phyloP scores from a whole-genome alignment of 177 flowering plant species.

The Vitis hybrid region DNA sequence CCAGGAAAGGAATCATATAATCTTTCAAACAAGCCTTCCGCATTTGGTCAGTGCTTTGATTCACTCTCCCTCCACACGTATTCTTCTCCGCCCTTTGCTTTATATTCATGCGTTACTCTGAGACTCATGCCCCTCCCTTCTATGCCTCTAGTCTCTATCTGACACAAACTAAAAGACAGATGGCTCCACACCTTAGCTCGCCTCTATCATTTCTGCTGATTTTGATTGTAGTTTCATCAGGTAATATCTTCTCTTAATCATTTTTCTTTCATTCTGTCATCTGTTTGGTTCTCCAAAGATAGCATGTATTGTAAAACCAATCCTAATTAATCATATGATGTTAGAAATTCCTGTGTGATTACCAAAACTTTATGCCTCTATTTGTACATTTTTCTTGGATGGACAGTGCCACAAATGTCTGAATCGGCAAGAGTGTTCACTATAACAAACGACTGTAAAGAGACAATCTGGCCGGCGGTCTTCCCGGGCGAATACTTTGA shows the following conservation, averaged over 20 bases:
- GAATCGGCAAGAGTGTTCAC: conserved; percentile 70
- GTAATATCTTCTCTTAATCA: conserved; percentile 8
- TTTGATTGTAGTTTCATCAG: conserved; percentile 12
- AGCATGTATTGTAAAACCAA: too few relatives aligned
- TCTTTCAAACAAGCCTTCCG: conserved; percentile 3
- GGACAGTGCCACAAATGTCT: conserved; percentile 27
- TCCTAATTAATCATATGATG: too few relatives aligned
- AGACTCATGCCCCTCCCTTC: neutral
- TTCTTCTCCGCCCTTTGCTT: conserved; percentile 17
- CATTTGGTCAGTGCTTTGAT: neutral
- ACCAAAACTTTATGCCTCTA: too few relatives aligned
- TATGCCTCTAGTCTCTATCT: neutral
- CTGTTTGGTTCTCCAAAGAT: neutral
- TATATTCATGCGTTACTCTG: neutral
- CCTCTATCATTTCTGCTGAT: conserved; percentile 6
- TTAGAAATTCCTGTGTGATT: too few relatives aligned
- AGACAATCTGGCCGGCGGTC: conserved; percentile 80
- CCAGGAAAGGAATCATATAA: conserved; percentile 26
- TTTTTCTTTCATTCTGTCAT: neutral
- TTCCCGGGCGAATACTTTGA: conserved; percentile 66
- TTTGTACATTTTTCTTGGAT: neutral
- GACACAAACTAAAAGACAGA: neutral
- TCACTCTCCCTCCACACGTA: conserved; percentile 25
- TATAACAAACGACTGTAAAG: conserved; percentile 66
- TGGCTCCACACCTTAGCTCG: neutral